Base-by-base conservation (phyloP, 306 rosid species). In the Acacia crassicarpa region DNA sequence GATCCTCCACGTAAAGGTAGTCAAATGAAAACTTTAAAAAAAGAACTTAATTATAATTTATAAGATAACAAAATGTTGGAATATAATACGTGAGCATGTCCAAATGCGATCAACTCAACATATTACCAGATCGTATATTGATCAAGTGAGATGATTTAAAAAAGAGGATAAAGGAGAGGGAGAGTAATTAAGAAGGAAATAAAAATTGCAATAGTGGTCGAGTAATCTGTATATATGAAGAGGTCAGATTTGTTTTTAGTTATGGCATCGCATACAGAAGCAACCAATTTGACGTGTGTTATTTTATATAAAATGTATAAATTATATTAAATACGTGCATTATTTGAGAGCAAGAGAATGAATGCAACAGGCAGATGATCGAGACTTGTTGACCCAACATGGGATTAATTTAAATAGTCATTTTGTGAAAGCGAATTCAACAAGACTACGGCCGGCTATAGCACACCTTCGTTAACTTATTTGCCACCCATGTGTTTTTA, bases 401-500 rank as follows among this genome's bases (percentile, higher is more conserved):
- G 65, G 76, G 66, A 76, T 83, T 87, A 87, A 88, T 86, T 85
- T 30, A 75, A 86, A 83, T 68, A 65, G 77, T 78, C 17, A 84
- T 67, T 86, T 77, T 86, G 79, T 85, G 84, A 86, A 86, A 79
- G 49, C 84, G 88, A 85, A 86, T 86, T 90, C 81, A 96, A 93
- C 96, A 92, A 92, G 87, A 78, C 58, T 76, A 58, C 35, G 94
- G 97, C 94, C 99, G 98, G 98, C 99, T 78, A 58, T 58, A 89
- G 91, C 90, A 89, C 91, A 92, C 91, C 97, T 91, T 59, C 66
- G 80, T 89, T 92, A 80, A 93, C 98, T 85, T 91, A 95, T 87
- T 87, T 88, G 63, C 67, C 58, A 91, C 82, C 82, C 83, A 46
- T 73, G 22, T 77, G 66, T 85, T 78, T 72, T 71, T 53, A 82